A percentile compares a stretch with the other conserved stretches of the same genome.
phyloP scores from a whole-genome alignment of 495 filamentous ascomycete genomes.

The Astrothelium subdiscretum region DNA sequence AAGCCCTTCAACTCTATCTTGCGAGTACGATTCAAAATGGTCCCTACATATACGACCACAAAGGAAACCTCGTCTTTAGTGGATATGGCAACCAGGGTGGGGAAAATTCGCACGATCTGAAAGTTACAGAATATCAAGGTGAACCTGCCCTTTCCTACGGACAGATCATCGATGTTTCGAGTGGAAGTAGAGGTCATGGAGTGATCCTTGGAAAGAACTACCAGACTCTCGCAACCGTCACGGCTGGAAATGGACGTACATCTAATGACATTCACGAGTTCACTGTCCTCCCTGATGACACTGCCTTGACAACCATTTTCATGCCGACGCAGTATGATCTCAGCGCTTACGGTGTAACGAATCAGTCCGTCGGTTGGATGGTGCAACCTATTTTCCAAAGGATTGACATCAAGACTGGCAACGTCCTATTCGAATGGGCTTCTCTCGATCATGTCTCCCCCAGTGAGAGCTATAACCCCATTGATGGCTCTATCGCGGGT shows the following conservation, averaged over 20 bases:
- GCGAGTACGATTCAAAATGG: slow-evolving; percentile 3
- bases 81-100: slow-evolving; percentile 17
- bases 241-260: not conserved
- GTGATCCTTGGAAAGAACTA: slow-evolving; percentile 42
- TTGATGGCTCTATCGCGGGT: slow-evolving; percentile 4
- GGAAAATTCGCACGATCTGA: slow-evolving; percentile 20
- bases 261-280: slow-evolving; percentile 17
- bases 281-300: slow-evolving; percentile 13
- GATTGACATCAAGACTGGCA: slow-evolving; percentile 19
- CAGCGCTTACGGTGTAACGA: slow-evolving; percentile 6
- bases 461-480: slow-evolving; percentile 15
- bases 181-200: slow-evolving; percentile 33
- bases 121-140: slow-evolving; percentile 27
- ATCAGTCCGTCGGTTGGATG: slow-evolving; percentile 16
- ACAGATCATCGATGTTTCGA: slow-evolving; percentile 42
- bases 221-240: slow-evolving; percentile 32
- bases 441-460: slow-evolving; percentile 28
- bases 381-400: slow-evolving; percentile 24
- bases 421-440: slow-evolving; percentile 32
- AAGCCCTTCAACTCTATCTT: not conserved
- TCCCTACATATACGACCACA: slow-evolving; percentile 25
- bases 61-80: slow-evolving; percentile 21
- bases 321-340: slow-evolving; percentile 11
- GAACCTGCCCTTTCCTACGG: slow-evolving; percentile 41
- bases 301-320: slow-evolving; percentile 21